Percentiles rank a stretch among this genome's conserved stretches.
phyloP scores from a whole-genome alignment of 805 yeast species.

The Teunomyces kruisii region DNA sequence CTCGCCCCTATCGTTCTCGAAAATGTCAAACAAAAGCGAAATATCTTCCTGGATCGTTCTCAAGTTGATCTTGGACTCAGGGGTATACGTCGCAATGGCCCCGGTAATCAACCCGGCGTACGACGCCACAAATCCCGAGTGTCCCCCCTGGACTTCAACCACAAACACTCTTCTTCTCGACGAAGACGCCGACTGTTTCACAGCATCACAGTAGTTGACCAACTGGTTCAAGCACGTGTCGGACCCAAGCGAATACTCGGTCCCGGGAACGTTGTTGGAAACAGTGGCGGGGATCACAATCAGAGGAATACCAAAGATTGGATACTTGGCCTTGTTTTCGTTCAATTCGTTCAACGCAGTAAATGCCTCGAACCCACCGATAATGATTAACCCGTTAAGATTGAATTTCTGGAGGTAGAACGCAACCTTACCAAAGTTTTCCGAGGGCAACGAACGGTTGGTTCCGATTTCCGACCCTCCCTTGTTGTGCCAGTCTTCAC shows the following conservation, averaged over 20 bases:
- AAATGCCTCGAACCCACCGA: conserved; percentile 84
- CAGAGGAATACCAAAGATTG: conserved; percentile 76
- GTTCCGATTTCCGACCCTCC: conserved; percentile 88
- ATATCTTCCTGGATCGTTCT: conserved; percentile 66
- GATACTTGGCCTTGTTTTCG: conserved; percentile 57
- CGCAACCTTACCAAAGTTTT: conserved; percentile 70
- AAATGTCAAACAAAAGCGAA: conserved; percentile 56
- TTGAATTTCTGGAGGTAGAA: conserved; percentile 66
- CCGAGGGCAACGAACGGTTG: conserved; percentile 66
- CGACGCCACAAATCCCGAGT: conserved; percentile 76
- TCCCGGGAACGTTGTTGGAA: conserved; percentile 79
- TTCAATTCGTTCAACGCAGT: conserved; percentile 68
- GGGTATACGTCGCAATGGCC: conserved; percentile 72
- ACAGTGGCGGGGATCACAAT: conserved; percentile 77
- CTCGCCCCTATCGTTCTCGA: conserved; percentile 62
- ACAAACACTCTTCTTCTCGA: conserved; percentile 77
- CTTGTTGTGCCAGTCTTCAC: conserved; percentile 67
- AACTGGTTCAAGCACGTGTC: conserved; percentile 74
- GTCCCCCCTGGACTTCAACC: conserved; percentile 84
- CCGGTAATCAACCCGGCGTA: conserved; percentile 68
- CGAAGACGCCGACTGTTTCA: conserved; percentile 76
- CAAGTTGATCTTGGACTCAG: conserved; percentile 66
- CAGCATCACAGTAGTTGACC: conserved; percentile 73
- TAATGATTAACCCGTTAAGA: conserved; percentile 68
- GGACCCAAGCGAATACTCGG: conserved; percentile 73